Conservation (phyloP, 495 filamentous ascomycete species). For the Podospora bellae-mahoneyi region DNA sequence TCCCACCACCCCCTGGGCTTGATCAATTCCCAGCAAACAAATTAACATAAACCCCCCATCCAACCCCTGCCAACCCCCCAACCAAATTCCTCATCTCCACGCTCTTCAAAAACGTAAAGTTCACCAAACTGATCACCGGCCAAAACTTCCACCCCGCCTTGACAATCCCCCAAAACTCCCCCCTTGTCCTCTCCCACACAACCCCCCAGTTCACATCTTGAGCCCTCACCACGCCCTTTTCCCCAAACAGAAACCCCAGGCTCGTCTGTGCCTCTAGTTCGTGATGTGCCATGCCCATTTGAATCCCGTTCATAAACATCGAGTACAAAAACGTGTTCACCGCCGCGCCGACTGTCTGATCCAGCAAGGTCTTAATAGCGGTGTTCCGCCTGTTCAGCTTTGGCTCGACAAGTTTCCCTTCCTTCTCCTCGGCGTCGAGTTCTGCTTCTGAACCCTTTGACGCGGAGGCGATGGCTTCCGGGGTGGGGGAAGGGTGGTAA, state of each 20-base stretch:
- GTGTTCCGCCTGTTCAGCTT: constrained; percentile 68
- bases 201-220: constrained; percentile 32
- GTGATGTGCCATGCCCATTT: constrained; percentile 37
- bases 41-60: constrained; percentile 86
- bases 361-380: constrained; percentile 72
- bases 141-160: constrained; percentile 76
- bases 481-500: constrained; percentile 38
- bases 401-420: constrained; percentile 43
- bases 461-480: constrained; percentile 20
- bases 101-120: constrained; percentile 72
- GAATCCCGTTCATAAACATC: constrained; percentile 42
- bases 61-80: constrained; percentile 74
- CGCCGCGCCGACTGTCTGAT: constrained; percentile 73
- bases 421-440: constrained; percentile 40
- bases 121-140: constrained; percentile 74
- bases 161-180: constrained; percentile 69
- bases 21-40: constrained; percentile 51
- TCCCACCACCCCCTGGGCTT: not conserved
- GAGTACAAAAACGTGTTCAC: constrained; percentile 77
- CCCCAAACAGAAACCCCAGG: not conserved
- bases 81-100: constrained; percentile 72
- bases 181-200: constrained; percentile 33
- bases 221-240: constrained; percentile 17
- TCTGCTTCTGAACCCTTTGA: constrained; percentile 33
- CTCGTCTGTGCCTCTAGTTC: not conserved